These are phyloP conservation scores for Cystofilobasidium macerans DNA, from an alignment of 768 basidiomycete genomes.

Conservation along the genomic window DNA sequence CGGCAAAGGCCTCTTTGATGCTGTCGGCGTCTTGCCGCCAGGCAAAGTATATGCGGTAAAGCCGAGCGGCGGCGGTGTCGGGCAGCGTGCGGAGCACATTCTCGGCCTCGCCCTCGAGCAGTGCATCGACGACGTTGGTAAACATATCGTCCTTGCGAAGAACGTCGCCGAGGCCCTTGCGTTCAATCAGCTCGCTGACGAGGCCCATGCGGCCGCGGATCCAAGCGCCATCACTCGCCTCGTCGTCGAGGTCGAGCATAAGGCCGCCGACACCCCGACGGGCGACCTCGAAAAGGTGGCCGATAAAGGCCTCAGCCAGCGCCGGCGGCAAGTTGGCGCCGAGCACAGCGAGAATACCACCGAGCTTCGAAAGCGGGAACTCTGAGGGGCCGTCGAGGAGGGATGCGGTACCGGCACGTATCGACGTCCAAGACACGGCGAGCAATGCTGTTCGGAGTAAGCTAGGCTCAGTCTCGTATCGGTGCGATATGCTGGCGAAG, in stretches of 20 bases:
- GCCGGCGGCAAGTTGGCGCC: slow-evolving; percentile 5
- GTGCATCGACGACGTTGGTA: slow-evolving; percentile 3
- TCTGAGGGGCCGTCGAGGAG: slow-evolving; percentile 5
- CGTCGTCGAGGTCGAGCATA: slow-evolving; percentile 11
- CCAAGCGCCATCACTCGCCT: slow-evolving; percentile 4
- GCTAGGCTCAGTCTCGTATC: too few species aligned
- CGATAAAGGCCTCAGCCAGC: slow-evolving; percentile 1
- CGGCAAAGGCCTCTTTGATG: not conserved
- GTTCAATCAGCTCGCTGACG: slow-evolving; percentile 5
- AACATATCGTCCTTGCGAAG: slow-evolving; percentile 21
- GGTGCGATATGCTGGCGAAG: too few species aligned
- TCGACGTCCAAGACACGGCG: not conserved
- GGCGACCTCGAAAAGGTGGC: slow-evolving; percentile 1
- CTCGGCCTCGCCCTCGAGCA: slow-evolving; percentile 14
- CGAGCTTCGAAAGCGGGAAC: slow-evolving; percentile 14
- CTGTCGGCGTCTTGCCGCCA: slow-evolving; percentile 15
- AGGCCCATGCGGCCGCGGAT: slow-evolving; percentile 2
- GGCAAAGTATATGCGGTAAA: slow-evolving; percentile 5
- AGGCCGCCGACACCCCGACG: not conserved
- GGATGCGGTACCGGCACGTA: slow-evolving; percentile 1
- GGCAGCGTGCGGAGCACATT: slow-evolving; percentile 5
- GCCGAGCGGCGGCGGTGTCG: not conserved
- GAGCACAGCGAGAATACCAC: slow-evolving; percentile 12
- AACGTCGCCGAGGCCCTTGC: slow-evolving; percentile 7
- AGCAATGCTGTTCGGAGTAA: not conserved